These are phyloP conservation scores for Coniochaeta ligniaria DNA, from an alignment of 2,329 filamentous ascomycete genomes.

Conservation along the genomic window DNA sequence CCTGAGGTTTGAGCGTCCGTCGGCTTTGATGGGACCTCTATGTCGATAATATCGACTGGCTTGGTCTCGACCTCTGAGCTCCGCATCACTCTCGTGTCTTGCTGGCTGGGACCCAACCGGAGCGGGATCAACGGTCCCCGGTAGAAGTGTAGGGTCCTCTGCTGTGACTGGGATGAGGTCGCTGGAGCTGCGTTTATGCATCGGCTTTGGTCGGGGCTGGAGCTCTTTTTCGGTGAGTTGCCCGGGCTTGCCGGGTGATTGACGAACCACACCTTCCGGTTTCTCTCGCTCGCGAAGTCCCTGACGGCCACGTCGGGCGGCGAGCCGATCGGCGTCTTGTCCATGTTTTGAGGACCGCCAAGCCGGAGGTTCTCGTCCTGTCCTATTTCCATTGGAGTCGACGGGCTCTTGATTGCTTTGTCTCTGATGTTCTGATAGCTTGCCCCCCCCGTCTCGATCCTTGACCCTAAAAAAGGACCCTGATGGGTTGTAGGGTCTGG, in stretches of 20 bases:
- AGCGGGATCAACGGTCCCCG: constrained; percentile 16
- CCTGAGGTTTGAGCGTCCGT: not conserved
- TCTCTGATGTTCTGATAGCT: constrained; percentile 4
- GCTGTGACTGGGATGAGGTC: constrained; percentile 29
- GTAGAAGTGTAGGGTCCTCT: constrained; percentile 19
- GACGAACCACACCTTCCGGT: not conserved
- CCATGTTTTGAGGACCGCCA: not conserved
- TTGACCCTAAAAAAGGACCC: constrained; percentile 30
- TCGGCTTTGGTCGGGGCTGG: constrained; percentile 4
- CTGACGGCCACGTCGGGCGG: not conserved
- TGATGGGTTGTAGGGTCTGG: not conserved
- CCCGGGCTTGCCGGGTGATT: not conserved
- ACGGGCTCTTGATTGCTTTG: not conserved
- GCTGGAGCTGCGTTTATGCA: constrained; percentile 22
- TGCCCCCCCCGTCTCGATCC: constrained; percentile 6
- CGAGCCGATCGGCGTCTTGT: not conserved
- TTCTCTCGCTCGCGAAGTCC: not conserved
- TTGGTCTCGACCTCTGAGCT: not conserved
- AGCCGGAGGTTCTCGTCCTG: constrained; percentile 1
- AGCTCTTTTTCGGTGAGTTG: not conserved
- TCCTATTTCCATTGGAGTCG: constrained; percentile 2
- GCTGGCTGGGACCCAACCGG: constrained; percentile 17
- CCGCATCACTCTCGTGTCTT: not conserved
- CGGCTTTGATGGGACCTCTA: not conserved
- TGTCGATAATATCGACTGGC: not conserved